Base-by-base conservation (phyloP, 2,329 filamentous ascomycete genomes). In the Metarhizium rileyi region DNA sequence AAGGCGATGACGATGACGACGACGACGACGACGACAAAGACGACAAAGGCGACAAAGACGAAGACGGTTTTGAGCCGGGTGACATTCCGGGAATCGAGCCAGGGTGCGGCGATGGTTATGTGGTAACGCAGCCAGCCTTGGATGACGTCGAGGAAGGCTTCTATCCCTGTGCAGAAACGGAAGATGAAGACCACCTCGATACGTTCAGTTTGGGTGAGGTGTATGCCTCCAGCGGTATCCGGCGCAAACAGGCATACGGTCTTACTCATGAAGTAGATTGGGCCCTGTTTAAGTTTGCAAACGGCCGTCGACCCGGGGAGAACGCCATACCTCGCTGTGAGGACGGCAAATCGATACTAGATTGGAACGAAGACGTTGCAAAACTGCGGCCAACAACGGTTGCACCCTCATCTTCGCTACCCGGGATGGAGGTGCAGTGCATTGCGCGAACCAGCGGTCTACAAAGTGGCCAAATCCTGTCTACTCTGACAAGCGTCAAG, bases 241-340 rank as follows among this genome's bases (percentile, higher is more conserved):
- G 89, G 4, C 81, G 91, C 27, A 84, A 86, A 47, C 77, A 84
- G 48, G 76, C 80, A 52, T 75, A 85, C 53, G 83, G 84, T 4
- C 71, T 94, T 23, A 74, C 87, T 5, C 91, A 96, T 63, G 91
- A 97, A 65, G 90, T 97, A 42, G 91, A 97, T 65, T 97, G 91
- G 91, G 90, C 90, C 0, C 72, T 97, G 2, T 90, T 97, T 58
- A 81, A 87, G 56, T 87, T 97, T 55, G 73, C 84, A 10, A 74
- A 83, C 4, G 77, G 83, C 10, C 81, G 91, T 1, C 70, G 83
- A 14, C 87, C 91, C 3, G 72, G 77, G 0, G 77, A 80, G 52
- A 96, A 96, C 58, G 67, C 79, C 10, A 84, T 95, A 22, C 80
- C 80, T 2, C 48, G 57, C 42, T 52, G 61, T 18, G 33, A 54